These are phyloP conservation scores for Paraphoma sp. DNA, from an alignment of 2,329 filamentous ascomycete genomes.

Conservation along the genomic window DNA sequence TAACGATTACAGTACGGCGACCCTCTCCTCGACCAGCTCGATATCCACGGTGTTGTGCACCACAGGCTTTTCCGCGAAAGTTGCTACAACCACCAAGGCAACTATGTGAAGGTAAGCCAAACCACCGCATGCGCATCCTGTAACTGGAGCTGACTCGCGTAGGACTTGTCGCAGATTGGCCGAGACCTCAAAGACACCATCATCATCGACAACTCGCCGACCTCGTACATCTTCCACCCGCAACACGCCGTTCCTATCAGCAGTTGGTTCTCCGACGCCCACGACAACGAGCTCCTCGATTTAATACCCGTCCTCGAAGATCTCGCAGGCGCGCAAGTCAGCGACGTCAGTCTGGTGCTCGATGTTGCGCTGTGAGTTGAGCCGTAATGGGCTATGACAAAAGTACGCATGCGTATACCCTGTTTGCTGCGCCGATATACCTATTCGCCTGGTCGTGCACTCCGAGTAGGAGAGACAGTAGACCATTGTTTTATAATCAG, in stretches of 20 bases:
- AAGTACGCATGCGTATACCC: constrained; percentile 33
- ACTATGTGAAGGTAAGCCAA: constrained; percentile 82
- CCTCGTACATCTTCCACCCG: constrained; percentile 98
- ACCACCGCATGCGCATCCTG: not conserved
- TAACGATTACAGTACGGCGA: constrained; percentile 78
- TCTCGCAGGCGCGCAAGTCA: constrained; percentile 83
- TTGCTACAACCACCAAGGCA: constrained; percentile 99
- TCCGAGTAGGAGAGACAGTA: constrained; percentile 5
- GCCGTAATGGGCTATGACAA: constrained; percentile 13
- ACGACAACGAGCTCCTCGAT: constrained; percentile 98
- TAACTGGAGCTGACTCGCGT: not conserved
- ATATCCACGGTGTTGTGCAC: constrained; percentile 96
- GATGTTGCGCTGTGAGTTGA: constrained; percentile 74
- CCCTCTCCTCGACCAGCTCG: constrained; percentile 91
- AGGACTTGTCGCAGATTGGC: constrained; percentile 94
- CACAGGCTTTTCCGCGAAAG: constrained; percentile 97
- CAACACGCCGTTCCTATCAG: constrained; percentile 99
- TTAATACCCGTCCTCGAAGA: constrained; percentile 98
- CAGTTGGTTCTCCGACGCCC: constrained; percentile 99
- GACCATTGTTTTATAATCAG: constrained; percentile 47
- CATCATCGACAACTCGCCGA: constrained; percentile 99
- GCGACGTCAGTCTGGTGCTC: constrained; percentile 95
- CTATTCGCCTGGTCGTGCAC: constrained; percentile 20
- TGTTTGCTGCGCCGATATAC: constrained; percentile 30
- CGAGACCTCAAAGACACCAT: constrained; percentile 96